Base-by-base conservation (phyloP, 192 early-diverging fungal species). In the Haplosporangium gracile region DNA sequence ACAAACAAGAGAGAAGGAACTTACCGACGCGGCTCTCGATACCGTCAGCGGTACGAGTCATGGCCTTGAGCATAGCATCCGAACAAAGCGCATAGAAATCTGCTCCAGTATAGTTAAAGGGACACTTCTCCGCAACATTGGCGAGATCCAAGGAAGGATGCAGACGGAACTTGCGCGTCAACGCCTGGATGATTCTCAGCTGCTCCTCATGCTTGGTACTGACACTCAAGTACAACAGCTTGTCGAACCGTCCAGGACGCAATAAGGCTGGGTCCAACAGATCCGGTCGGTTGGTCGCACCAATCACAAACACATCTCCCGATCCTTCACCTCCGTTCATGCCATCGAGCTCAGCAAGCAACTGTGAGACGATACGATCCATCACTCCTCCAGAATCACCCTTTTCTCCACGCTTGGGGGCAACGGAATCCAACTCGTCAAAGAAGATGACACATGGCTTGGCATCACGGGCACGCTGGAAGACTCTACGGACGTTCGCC, bases 31-130 rank as follows among this genome's bases (percentile, higher is more conserved):
- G 92, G 4, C 74, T 81, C 75, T 92, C 93, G 18, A 98, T 94
- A 0, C 89, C 76, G 43, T 95, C 90, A 16, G 98, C 98, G 0
- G 94, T 96, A 63, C 98, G 93, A 18, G 95, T 88, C 93, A 99
- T 98, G 16, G 99, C 98, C 81, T 99, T 98, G 16, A 99, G 91
- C 91, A 98, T 96, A 0, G 99, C 97, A 83, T 99, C 98, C 29
- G 99, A 97, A 82, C 98, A 99, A 49, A 99, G 90, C 0, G 99
- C 99, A 83, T 99, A 99, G 80, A 99, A 97, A 85, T 99, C 99
- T 22, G 99, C 99, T 42, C 99, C 99, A 1, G 99, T 99, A 72
- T 96, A 97, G 76, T 97, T 94, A 81, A 98, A 94, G 8, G 98
- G 99, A 72, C 96, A 97, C 69, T 91, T 87, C 22, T 97, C 94